A percentile compares a stretch with the other conserved stretches of the same genome.
These are phyloP conservation scores for Saccharomycopsis selenospora DNA, from an alignment of 805 yeast species.

Conservation along the genomic window DNA sequence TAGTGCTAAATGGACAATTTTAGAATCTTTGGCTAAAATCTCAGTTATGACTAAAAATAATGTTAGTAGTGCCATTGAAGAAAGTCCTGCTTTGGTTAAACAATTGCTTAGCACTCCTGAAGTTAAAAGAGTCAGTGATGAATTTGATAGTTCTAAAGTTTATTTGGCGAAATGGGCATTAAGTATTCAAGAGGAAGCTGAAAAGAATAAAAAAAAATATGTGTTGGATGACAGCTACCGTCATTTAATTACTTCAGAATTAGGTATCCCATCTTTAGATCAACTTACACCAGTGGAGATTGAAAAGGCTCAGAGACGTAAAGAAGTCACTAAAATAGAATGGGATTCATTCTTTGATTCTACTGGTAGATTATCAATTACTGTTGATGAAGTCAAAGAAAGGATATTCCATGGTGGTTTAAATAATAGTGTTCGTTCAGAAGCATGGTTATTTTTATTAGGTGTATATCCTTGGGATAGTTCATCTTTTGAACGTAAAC, in stretches of 20 bases:
- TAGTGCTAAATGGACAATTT: conserved; percentile 77
- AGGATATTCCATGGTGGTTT: conserved; percentile 89
- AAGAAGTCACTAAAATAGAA: conserved; percentile 61
- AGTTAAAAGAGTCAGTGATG: conserved; percentile 73
- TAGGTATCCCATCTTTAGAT: conserved; percentile 48
- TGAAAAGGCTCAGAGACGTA: conserved; percentile 49
- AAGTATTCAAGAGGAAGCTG: conserved; percentile 88
- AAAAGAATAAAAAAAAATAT: conserved; percentile 36
- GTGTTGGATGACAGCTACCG: conserved; percentile 54
- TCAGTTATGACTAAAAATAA: conserved; percentile 57
- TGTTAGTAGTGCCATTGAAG: conserved; percentile 52
- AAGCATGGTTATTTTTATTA: conserved; percentile 82
- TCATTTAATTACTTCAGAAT: conserved; percentile 47
- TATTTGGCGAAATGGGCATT: conserved; percentile 96
- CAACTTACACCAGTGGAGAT: conserved; percentile 53
- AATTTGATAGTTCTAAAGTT: conserved; percentile 86
- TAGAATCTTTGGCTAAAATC: conserved; percentile 77
- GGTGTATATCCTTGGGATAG: conserved; percentile 89
- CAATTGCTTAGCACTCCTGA: conserved; percentile 67
- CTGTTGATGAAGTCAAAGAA: conserved; percentile 72
- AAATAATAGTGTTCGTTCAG: conserved; percentile 46
- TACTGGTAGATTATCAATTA: conserved; percentile 64
- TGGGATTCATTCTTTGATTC: conserved; percentile 84
- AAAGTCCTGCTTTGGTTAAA: conserved; percentile 47
- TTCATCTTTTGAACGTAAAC: conserved; percentile 57